These are phyloP conservation scores for Melampsora larici-populina DNA, from an alignment of 1,284 basidiomycete species.

Conservation along the genomic window DNA sequence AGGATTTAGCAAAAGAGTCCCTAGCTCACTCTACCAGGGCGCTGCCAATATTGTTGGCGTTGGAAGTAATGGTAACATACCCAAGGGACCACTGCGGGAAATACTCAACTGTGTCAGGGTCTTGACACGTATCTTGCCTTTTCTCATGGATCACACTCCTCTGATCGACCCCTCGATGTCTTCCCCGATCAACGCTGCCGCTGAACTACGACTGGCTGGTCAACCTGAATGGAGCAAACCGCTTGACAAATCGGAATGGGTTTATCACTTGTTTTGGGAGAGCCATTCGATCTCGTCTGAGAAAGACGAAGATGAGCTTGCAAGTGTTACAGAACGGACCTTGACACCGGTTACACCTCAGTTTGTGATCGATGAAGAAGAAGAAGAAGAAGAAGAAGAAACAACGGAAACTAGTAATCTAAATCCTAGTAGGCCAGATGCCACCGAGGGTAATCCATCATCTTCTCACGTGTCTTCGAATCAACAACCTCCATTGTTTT, in stretches of 20 bases:
- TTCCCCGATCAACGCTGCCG: not conserved
- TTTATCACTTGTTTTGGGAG: slow-evolving; percentile 30
- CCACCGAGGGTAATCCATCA: not conserved
- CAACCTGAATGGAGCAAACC: slow-evolving; percentile 4
- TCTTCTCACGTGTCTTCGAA: not conserved
- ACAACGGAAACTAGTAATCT: slow-evolving; percentile 7
- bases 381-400: slow-evolving; percentile 41
- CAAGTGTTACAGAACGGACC: not conserved
- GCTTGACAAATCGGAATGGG: slow-evolving; percentile 21
- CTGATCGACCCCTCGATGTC: not conserved
- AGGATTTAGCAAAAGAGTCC: slow-evolving; percentile 34
- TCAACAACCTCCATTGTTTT: slow-evolving; percentile 9
- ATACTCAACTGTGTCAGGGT: slow-evolving; percentile 41
- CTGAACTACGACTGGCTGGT: not conserved
- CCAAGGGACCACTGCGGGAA: slow-evolving; percentile 32
- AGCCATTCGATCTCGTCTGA: not conserved
- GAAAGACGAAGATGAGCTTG: not conserved
- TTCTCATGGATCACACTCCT: slow-evolving; percentile 18
- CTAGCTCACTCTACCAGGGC: slow-evolving; percentile 14
- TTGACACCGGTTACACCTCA: slow-evolving; percentile 9
- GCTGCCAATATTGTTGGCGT: slow-evolving; percentile 36
- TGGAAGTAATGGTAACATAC: slow-evolving; percentile 12
- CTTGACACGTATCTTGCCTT: slow-evolving; percentile 38
- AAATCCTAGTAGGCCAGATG: not conserved
- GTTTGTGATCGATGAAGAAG: slow-evolving; percentile 40